These are phyloP conservation scores for Penicillium paradoxum DNA, from an alignment of 495 filamentous ascomycete genomes.

Conservation along the genomic window DNA sequence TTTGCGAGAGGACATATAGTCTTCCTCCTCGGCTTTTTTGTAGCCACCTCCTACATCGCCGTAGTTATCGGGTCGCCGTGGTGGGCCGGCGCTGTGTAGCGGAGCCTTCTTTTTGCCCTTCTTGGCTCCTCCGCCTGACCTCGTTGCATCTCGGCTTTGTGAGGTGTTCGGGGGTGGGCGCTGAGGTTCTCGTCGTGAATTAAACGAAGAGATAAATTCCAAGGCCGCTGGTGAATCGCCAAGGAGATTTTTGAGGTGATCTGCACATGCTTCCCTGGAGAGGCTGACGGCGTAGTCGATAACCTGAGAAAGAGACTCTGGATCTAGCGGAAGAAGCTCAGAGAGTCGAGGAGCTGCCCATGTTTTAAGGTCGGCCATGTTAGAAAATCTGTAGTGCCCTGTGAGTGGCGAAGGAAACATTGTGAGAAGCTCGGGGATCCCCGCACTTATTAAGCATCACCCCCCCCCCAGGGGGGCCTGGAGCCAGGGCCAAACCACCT, in stretches of 20 bases:
- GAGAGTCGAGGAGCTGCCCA: conserved; percentile 68
- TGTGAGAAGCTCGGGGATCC: background rate
- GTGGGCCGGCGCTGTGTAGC: conserved; percentile 56
- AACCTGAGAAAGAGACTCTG: conserved; percentile 75
- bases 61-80: conserved; percentile 54
- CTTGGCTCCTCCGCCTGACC: conserved; percentile 21
- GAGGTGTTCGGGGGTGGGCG: conserved; percentile 21
- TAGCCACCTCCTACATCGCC: conserved; percentile 56
- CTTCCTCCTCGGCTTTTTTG: conserved; percentile 54
- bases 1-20: conserved; percentile 51
- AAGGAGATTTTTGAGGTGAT: conserved; percentile 82
- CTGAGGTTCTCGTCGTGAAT: conserved; percentile 57
- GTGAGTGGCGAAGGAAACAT: background rate
- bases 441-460: background rate
- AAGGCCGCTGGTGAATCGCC: conserved; percentile 80
- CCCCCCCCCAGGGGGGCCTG: background rate
- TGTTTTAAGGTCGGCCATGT: conserved; percentile 27
- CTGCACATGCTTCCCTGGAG: conserved; percentile 67
- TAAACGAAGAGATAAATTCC: conserved; percentile 92
- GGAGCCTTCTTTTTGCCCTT: conserved; percentile 56
- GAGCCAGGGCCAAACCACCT: too few species aligned
- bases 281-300: conserved; percentile 71
- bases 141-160: conserved; percentile 23
- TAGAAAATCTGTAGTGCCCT: background rate
- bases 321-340: conserved; percentile 74